Percentiles rank a stretch among this genome's conserved stretches.
Evolutionary conservation across 805 yeast species (phyloP).

Genomic region (Lipomyces lipofer): DNA sequence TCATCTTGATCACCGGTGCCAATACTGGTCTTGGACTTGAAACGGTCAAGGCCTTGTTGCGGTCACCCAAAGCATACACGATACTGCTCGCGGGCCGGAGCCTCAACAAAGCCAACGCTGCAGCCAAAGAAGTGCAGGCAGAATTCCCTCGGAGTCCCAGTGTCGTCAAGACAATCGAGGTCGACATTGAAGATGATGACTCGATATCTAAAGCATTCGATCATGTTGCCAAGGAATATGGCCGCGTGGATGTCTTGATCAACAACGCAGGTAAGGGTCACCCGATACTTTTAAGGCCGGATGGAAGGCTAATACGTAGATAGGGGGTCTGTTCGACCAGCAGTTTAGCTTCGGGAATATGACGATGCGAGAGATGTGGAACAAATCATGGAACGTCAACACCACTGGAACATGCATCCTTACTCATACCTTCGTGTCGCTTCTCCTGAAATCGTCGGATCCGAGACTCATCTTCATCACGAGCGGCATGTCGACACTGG

Average conservation of each 20-base stretch:
- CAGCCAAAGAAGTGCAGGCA: neutral
- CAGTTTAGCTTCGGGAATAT: neutral
- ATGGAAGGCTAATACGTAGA: neutral
- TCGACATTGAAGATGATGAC: neutral
- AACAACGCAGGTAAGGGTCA: constrained; percentile 2
- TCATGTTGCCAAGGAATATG: neutral
- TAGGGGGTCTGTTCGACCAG: neutral
- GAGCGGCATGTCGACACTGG: neutral
- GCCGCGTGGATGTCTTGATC: constrained; percentile 1
- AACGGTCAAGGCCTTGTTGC: neutral
- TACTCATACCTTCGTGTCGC: neutral
- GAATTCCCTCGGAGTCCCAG: neutral
- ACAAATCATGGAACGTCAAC: neutral
- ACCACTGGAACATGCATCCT: neutral
- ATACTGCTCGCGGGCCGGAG: neutral
- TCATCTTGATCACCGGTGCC: constrained; percentile 2
- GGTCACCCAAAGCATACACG: neutral
- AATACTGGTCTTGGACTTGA: constrained; percentile 4
- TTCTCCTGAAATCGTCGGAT: neutral
- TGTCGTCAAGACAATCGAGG: neutral
- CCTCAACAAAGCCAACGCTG: neutral
- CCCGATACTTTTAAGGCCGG: neutral
- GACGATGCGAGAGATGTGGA: neutral
- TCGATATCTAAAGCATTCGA: neutral
- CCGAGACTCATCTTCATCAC: constrained; percentile 1